Percentiles rank a stretch among this genome's conserved stretches.
phyloP scores from a whole-genome alignment of 192 early-diverging fungal genomes.

The Mortierella hygrophila region DNA sequence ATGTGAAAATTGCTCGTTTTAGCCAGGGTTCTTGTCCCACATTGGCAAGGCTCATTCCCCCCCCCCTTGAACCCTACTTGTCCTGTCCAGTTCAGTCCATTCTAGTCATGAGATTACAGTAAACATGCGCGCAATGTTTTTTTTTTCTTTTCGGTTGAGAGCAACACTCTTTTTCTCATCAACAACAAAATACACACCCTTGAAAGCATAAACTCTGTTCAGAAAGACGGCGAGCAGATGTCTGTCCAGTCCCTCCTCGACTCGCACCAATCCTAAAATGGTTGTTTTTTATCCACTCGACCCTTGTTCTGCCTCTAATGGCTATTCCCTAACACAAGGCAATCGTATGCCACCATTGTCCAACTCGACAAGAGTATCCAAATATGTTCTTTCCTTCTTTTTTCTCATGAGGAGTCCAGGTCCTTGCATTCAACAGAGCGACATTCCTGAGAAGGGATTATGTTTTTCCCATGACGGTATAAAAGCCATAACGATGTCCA shows the following conservation, averaged over 20 bases:
- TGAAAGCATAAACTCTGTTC: too few relatives aligned
- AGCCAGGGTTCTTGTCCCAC: background rate
- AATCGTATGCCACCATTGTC: background rate
- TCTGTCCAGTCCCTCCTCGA: background rate
- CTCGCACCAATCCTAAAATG: background rate
- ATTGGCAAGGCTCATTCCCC: background rate
- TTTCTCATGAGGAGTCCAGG: background rate
- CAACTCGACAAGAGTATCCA: background rate
- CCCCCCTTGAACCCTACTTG: background rate
- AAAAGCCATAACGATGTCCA: background rate
- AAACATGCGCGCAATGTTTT: background rate
- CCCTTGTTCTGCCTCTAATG: background rate
- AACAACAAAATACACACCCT: background rate
- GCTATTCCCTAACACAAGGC: background rate
- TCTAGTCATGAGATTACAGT: background rate
- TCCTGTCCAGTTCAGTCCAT: too few relatives aligned
- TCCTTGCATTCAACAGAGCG: background rate
- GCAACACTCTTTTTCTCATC: background rate
- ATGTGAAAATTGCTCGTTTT: background rate
- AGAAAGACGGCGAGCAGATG: too few relatives aligned
- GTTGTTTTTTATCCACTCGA: slow-evolving; percentile 7
- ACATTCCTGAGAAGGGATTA: background rate
- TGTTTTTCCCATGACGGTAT: slow-evolving; percentile 3
- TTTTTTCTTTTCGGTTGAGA: background rate
- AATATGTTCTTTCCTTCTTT: background rate